Evolutionary conservation across 495 filamentous ascomycete species (phyloP).

Genomic region (Glonium stellatum): DNA sequence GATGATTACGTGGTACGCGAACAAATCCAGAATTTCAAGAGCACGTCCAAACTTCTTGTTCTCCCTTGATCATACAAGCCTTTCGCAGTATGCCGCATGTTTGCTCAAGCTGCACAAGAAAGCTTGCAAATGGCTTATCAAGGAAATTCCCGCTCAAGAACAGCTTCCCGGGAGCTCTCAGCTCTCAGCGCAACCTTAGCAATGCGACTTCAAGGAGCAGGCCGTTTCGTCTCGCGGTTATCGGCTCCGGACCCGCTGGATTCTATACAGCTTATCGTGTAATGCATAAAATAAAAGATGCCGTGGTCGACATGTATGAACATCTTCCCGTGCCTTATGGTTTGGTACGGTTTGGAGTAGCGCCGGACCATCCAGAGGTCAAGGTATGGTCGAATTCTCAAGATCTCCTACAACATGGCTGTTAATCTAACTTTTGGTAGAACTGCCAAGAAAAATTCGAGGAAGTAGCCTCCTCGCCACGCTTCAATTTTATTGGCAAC

Average conservation of each 20-base stretch:
- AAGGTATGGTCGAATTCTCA: conserved; percentile 54
- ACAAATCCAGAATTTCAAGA: not conserved
- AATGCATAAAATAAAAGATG: conserved; percentile 62
- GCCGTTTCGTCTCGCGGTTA: conserved; percentile 70
- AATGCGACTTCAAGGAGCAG: conserved; percentile 35
- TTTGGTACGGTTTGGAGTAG: conserved; percentile 85
- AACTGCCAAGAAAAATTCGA: conserved; percentile 92
- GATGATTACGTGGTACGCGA: not conserved
- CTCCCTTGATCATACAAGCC: conserved; percentile 1
- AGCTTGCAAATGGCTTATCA: not conserved
- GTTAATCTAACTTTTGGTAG: conserved; percentile 41
- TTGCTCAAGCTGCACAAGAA: conserved; percentile 19
- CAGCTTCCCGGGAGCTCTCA: not conserved
- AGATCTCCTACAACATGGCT: not conserved
- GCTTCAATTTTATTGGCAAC: conserved; percentile 91
- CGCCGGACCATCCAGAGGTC: conserved; percentile 94
- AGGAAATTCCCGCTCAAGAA: not conserved
- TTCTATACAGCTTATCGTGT: conserved; percentile 89
- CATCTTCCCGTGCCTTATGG: conserved; percentile 87
- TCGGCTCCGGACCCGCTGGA: conserved; percentile 92
- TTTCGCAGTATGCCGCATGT: conserved; percentile 14
- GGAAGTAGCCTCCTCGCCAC: conserved; percentile 69
- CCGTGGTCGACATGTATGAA: conserved; percentile 93
- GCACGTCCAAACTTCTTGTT: not conserved
- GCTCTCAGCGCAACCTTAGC: conserved; percentile 10